phyloP scores from a whole-genome alignment of 306 rosid species.

The Inga leiocalycina region DNA sequence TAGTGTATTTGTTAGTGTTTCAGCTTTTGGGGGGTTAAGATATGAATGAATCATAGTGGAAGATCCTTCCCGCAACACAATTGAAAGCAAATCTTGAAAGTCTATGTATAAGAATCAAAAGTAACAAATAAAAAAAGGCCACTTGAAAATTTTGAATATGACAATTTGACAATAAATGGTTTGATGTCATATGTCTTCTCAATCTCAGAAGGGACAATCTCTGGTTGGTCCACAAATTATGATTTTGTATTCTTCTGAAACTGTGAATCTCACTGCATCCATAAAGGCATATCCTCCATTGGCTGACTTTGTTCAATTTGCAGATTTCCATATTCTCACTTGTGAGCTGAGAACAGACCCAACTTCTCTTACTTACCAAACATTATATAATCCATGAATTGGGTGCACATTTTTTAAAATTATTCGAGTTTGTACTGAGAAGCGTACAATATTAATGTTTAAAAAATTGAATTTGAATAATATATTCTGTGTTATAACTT shows the following conservation, averaged over 20 bases:
- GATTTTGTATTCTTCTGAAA: slow-evolving; percentile 13
- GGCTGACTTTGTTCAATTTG: slow-evolving; percentile 16
- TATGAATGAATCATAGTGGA: background rate
- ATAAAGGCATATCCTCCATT: slow-evolving; percentile 29
- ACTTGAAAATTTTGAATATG: background rate
- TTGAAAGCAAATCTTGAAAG: background rate
- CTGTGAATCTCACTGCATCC: slow-evolving; percentile 16
- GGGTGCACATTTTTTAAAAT: background rate
- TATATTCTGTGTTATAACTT: no score
- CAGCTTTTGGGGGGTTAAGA: background rate
- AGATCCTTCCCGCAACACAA: background rate
- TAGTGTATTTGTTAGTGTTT: background rate
- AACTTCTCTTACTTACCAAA: background rate
- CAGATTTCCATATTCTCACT: slow-evolving; percentile 16
- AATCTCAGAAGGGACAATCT: background rate
- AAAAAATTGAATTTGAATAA: background rate
- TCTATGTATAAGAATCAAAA: background rate
- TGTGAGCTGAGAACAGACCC: background rate
- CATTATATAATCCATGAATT: background rate
- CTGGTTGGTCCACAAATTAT: background rate
- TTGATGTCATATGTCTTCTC: background rate
- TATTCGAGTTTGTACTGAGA: background rate
- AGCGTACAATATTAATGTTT: background rate
- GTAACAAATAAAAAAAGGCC: background rate
- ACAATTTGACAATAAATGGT: background rate